These are phyloP conservation scores for Fagus sylvatica DNA, from an alignment of 306 rosid genomes.

Conservation along the genomic window DNA sequence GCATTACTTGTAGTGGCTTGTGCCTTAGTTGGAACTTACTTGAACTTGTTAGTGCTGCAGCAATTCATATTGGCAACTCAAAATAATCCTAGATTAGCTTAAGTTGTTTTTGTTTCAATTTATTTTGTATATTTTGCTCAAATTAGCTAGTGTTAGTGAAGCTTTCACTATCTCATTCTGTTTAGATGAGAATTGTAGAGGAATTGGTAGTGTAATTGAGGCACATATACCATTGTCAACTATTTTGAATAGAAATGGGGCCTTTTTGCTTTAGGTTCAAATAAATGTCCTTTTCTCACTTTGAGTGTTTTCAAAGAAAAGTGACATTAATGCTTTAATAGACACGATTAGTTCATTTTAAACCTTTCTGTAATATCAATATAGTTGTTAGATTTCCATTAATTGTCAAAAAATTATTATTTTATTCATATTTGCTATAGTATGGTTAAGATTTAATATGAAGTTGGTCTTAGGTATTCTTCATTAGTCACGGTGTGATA, in stretches of 20 bases:
- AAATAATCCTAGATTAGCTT: background rate
- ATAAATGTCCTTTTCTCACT: background rate
- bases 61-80: background rate
- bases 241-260: background rate
- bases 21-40: background rate
- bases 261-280: constrained; percentile 7
- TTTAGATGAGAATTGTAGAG: background rate
- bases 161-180: background rate
- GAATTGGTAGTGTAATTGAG: background rate
- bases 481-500: background rate
- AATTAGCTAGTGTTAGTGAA: background rate
- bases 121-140: background rate
- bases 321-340: background rate
- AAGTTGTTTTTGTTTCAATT: background rate
- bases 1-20: background rate
- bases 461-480: background rate
- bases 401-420: background rate
- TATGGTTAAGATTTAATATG: background rate
- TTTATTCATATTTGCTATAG: background rate
- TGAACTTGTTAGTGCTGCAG: background rate
- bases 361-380: background rate
- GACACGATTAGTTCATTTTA: constrained; percentile 5
- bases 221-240: background rate
- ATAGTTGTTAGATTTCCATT: background rate
- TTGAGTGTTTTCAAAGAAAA: background rate